Percentiles rank a stretch among this genome's conserved stretches.
Conservation (phyloP, 2,329 filamentous ascomycete species). For the Exophiala xenobiotica region DNA sequence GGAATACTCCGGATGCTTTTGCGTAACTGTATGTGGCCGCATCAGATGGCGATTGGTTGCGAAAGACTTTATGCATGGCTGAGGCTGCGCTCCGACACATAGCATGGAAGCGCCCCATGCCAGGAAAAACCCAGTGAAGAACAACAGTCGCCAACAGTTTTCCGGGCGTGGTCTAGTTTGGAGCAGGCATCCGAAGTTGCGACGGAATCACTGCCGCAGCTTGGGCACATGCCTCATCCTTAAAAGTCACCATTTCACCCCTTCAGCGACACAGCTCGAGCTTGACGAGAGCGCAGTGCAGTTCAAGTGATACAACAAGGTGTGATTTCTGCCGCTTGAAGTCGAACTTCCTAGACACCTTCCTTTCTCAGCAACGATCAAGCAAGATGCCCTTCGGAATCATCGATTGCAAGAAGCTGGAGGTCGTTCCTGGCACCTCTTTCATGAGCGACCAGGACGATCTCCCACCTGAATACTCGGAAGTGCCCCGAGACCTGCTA, state of each 20-base stretch:
- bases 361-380: not conserved
- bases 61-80: too few species aligned
- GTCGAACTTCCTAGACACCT: too few species aligned
- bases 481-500: slow-evolving; percentile 34
- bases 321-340: too few species aligned
- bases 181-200: not conserved
- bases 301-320: too few species aligned
- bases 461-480: slow-evolving; percentile 47
- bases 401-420: slow-evolving; percentile 33
- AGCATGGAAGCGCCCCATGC: too few species aligned
- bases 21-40: too few species aligned
- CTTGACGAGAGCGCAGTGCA: too few species aligned
- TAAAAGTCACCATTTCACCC: not conserved
- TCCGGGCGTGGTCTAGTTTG: not conserved
- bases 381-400: slow-evolving; percentile 34
- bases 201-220: not conserved
- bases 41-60: too few species aligned
- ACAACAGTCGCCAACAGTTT: too few species aligned
- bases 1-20: slow-evolving; percentile 4
- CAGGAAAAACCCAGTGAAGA: too few species aligned
- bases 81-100: too few species aligned
- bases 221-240: not conserved
- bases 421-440: slow-evolving; percentile 35
- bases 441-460: slow-evolving; percentile 39
- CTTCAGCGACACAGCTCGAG: not conserved